A percentile compares a stretch with the other conserved stretches of the same genome.
Conservation (phyloP, 768 basidiomycete species). For the Hypsizygus marmoreus region DNA sequence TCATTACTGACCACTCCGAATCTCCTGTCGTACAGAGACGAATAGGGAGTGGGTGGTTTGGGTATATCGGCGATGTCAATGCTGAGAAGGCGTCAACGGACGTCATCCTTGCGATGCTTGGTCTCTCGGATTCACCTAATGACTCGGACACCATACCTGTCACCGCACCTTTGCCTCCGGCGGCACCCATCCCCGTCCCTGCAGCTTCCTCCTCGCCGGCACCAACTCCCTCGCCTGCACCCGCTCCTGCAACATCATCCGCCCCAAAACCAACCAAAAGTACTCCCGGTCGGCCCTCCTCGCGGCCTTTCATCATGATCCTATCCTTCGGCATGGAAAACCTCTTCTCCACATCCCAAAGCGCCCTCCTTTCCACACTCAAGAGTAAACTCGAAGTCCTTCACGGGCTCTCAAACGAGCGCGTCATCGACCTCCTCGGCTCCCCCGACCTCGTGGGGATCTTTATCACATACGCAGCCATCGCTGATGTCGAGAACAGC, state of each 20-base stretch:
- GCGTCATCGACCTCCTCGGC: slow-evolving; percentile 21
- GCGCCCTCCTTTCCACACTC: slow-evolving; percentile 17
- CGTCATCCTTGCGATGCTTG: slow-evolving; percentile 39
- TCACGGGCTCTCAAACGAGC: slow-evolving; percentile 23
- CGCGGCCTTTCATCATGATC: slow-evolving; percentile 20
- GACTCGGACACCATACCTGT: not conserved
- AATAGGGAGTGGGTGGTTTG: slow-evolving; percentile 35
- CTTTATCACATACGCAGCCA: slow-evolving; percentile 28
- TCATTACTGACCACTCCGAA: slow-evolving; percentile 22
- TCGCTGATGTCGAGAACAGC: slow-evolving; percentile 19
- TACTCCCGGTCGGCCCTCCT: slow-evolving; percentile 6
- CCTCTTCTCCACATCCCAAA: slow-evolving; percentile 15
- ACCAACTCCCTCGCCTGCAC: too few species aligned
- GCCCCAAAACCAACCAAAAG: not conserved
- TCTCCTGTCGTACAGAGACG: slow-evolving; percentile 32
- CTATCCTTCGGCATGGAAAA: slow-evolving; percentile 17
- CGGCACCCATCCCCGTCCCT: too few species aligned
- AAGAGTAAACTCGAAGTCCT: slow-evolving; percentile 20
- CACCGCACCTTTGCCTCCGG: not conserved
- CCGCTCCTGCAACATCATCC: too few species aligned
- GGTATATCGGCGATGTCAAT: slow-evolving; percentile 48
- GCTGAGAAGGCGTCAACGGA: slow-evolving; percentile 34
- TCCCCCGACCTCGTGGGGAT: slow-evolving; percentile 29
- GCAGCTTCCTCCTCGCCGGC: too few species aligned
- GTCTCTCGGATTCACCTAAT: slow-evolving; percentile 25